A percentile compares a stretch with the other conserved stretches of the same genome.
Evolutionary conservation across 2,329 filamentous ascomycete genomes (phyloP).

Genomic region (Rutstroemia sp.): DNA sequence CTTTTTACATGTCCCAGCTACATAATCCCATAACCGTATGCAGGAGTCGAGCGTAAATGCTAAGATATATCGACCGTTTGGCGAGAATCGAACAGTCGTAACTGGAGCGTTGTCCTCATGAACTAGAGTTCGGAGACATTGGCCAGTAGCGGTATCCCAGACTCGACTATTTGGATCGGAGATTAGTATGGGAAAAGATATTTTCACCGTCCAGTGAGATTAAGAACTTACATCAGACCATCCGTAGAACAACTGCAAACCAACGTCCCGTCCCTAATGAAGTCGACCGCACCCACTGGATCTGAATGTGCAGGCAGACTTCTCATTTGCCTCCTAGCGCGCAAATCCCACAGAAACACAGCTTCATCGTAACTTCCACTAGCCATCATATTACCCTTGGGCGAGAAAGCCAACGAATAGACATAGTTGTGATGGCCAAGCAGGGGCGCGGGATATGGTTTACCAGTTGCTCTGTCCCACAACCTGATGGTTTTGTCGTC

Average conservation of each 20-base stretch:
- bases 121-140: constrained; percentile 89
- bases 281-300: constrained; percentile 88
- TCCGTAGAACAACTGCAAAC: constrained; percentile 89
- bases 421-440: constrained; percentile 94
- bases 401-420: constrained; percentile 90
- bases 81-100: constrained; percentile 82
- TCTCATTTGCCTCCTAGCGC: constrained; percentile 80
- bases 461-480: constrained; percentile 68
- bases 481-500: constrained; percentile 95
- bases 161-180: constrained; percentile 51
- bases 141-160: constrained; percentile 92
- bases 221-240: constrained; percentile 63
- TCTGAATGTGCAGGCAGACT: constrained; percentile 91
- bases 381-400: constrained; percentile 94
- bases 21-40: constrained; percentile 91
- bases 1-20: constrained; percentile 84
- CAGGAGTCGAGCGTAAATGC: constrained; percentile 88
- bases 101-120: constrained; percentile 94
- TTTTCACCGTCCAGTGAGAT: neutral
- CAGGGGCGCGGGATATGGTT: constrained; percentile 49
- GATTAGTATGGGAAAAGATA: constrained; percentile 3
- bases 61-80: constrained; percentile 88
- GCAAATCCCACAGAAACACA: constrained; percentile 93
- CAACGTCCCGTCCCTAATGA: constrained; percentile 84
- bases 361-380: constrained; percentile 96